Conservation (phyloP, 805 yeast species). For the Saturnispora ahearnii region DNA sequence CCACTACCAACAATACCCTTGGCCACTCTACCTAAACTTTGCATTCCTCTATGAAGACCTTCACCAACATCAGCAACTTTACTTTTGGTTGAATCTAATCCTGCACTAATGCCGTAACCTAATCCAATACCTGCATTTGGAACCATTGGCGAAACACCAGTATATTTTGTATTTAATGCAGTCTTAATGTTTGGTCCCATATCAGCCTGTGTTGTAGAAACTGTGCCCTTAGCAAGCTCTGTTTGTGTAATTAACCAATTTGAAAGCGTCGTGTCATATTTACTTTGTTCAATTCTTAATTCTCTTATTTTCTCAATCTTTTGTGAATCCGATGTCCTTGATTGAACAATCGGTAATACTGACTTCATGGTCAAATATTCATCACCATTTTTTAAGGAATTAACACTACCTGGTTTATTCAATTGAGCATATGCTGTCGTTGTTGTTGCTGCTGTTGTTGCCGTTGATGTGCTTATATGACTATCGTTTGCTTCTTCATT, state of each 20-base stretch:
- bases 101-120: slow-evolving; percentile 7
- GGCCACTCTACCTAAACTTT: slow-evolving; percentile 9
- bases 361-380: not conserved
- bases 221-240: slow-evolving; percentile 6
- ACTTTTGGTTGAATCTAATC: slow-evolving; percentile 4
- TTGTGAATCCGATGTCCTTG: not conserved
- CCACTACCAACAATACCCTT: slow-evolving; percentile 4
- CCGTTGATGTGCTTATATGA: slow-evolving; percentile 13
- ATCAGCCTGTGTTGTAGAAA: not conserved
- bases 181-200: slow-evolving; percentile 4
- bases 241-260: slow-evolving; percentile 4
- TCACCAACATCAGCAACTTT: slow-evolving; percentile 8
- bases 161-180: slow-evolving; percentile 5
- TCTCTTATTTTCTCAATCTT: not conserved
- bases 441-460: slow-evolving; percentile 21
- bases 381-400: not conserved
- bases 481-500: slow-evolving; percentile 1
- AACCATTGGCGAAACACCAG: not conserved
- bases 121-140: not conserved
- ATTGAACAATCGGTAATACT: not conserved
- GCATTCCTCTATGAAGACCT: slow-evolving; percentile 8
- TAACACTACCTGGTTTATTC: not conserved
- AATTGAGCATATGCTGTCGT: not conserved
- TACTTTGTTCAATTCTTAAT: not conserved
- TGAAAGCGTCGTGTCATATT: slow-evolving; percentile 1